Conservation (phyloP, 495 filamentous ascomycete genomes). For the Penicillium turbatum region DNA sequence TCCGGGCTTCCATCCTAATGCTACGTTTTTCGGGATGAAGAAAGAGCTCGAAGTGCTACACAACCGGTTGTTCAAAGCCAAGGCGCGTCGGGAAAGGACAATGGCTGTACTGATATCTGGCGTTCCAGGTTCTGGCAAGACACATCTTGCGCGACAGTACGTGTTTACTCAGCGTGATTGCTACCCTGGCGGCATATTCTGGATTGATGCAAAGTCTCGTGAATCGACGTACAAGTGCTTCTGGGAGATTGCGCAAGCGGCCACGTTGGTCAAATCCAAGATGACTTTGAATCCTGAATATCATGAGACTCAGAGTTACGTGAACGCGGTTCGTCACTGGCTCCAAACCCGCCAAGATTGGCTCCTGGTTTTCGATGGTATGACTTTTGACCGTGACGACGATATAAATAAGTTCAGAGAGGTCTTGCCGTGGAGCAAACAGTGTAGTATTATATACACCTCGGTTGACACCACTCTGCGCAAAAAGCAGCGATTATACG, state of each 20-base stretch:
- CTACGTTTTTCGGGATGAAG: constrained; percentile 68
- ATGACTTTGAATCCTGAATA: constrained; percentile 36
- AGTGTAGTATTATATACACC: constrained; percentile 73
- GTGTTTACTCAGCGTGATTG: constrained; percentile 62
- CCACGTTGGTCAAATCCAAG: constrained; percentile 44
- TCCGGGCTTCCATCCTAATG: constrained; percentile 72
- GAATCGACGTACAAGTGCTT: constrained; percentile 63
- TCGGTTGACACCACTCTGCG: constrained; percentile 63
- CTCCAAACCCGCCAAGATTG: constrained; percentile 65
- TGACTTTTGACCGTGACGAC: constrained; percentile 58
- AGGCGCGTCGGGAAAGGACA: constrained; percentile 57
- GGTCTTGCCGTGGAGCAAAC: constrained; percentile 65
- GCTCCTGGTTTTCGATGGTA: constrained; percentile 73
- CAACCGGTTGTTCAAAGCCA: constrained; percentile 59
- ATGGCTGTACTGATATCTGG: constrained; percentile 67
- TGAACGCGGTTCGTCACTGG: constrained; percentile 63
- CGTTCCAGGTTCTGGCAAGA: constrained; percentile 75
- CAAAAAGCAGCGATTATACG: constrained; percentile 66
- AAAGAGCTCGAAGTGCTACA: constrained; percentile 67
- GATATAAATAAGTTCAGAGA: constrained; percentile 55
- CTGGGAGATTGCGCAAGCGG: constrained; percentile 70
- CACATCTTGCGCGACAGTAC: constrained; percentile 77
- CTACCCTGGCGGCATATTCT: constrained; percentile 75
- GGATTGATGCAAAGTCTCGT: constrained; percentile 66
- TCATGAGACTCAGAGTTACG: constrained; percentile 49